These are phyloP conservation scores for Typha latifolia DNA, from an alignment of 176 grass and related monocot species.

Conservation along the genomic window DNA sequence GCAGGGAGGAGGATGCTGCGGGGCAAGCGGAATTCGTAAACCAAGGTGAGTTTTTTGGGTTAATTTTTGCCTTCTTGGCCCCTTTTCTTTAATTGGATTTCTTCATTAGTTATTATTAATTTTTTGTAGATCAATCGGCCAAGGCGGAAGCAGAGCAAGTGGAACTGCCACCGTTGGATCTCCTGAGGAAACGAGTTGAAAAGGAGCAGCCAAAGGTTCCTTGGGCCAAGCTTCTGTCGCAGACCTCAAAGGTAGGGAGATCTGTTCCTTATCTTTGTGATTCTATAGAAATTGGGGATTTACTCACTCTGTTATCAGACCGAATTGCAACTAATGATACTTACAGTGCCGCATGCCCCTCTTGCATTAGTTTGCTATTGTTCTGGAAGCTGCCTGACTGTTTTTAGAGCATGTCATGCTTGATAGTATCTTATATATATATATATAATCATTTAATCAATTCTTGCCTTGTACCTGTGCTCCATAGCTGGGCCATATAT, in stretches of 20 bases:
- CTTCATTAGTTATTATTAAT: background rate
- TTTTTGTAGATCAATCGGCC: constrained; percentile 9
- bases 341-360: too few relatives aligned
- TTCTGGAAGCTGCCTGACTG: too few relatives aligned
- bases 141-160: constrained; percentile 21
- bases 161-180: background rate
- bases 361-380: too few relatives aligned
- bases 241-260: constrained; percentile 52
- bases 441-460: too few relatives aligned
- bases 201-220: constrained; percentile 32
- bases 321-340: too few relatives aligned
- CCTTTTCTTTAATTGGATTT: constrained; percentile 1
- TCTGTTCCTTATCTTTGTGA: constrained; percentile 9
- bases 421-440: too few relatives aligned
- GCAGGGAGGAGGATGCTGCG: constrained; percentile 6
- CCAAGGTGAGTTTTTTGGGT: constrained; percentile 9
- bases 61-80: background rate
- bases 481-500: too few relatives aligned
- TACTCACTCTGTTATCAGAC: too few relatives aligned
- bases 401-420: too few relatives aligned
- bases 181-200: constrained; percentile 13
- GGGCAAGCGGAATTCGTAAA: background rate
- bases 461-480: too few relatives aligned
- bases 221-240: constrained; percentile 93
- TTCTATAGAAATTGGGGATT: background rate